Conservation (phyloP, 2,329 filamentous ascomycete species). For the Ophiognomonia clavigignenti-juglandacearum region DNA sequence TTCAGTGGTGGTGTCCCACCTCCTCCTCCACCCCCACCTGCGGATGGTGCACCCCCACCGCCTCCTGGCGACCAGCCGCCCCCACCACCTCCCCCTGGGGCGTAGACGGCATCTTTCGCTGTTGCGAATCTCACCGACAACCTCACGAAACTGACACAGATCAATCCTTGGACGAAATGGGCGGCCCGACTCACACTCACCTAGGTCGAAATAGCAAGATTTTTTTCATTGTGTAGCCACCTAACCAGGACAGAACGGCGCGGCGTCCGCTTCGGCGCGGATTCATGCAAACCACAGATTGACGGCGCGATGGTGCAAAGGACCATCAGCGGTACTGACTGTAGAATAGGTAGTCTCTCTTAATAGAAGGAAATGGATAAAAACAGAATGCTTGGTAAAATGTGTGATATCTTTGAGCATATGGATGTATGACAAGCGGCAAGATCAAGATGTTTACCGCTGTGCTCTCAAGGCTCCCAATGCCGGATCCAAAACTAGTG, state of each 20-base stretch:
- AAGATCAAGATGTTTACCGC: background rate
- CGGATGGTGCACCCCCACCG: slow-evolving; percentile 30
- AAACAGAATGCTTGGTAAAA: background rate
- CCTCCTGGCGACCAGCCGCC: slow-evolving; percentile 32
- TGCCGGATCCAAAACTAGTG: no score
- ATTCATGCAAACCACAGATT: slow-evolving; percentile 4
- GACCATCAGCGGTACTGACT: slow-evolving; percentile 15
- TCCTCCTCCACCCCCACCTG: slow-evolving; percentile 24
- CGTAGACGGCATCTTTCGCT: slow-evolving; percentile 15
- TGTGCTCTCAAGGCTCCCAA: no score
- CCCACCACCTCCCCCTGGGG: slow-evolving; percentile 28
- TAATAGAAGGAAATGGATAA: slow-evolving; percentile 8
- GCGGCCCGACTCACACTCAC: background rate
- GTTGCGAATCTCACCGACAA: background rate
- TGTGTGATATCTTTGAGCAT: background rate
- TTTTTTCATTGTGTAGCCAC: no score
- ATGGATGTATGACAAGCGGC: no score
- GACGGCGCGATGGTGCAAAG: slow-evolving; percentile 4
- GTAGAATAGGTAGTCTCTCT: slow-evolving; percentile 16
- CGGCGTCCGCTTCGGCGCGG: background rate
- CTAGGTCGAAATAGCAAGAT: background rate
- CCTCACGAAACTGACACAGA: slow-evolving; percentile 22
- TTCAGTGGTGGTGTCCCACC: slow-evolving; percentile 39
- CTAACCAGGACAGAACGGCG: slow-evolving; percentile 1
- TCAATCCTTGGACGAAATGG: slow-evolving; percentile 9